These are phyloP conservation scores for Aspergillus sp. DNA, from an alignment of 2,329 filamentous ascomycete species.

Conservation along the genomic window DNA sequence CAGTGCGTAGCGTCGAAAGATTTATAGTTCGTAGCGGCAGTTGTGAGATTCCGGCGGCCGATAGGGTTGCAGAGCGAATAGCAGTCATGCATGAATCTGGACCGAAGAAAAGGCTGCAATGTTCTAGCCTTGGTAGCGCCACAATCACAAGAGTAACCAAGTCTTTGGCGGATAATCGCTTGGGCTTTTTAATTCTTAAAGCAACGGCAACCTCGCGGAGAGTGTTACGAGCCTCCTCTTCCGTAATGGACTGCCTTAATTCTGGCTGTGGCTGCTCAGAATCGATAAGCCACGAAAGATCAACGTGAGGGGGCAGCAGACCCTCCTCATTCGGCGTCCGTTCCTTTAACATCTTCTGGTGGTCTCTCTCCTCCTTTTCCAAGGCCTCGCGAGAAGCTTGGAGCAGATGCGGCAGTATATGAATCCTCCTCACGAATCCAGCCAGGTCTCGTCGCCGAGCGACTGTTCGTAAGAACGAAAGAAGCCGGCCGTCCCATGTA, in stretches of 20 bases:
- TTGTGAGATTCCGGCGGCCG: not conserved
- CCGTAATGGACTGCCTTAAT: too few relatives aligned
- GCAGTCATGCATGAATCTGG: not conserved
- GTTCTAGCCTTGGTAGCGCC: constrained; percentile 4
- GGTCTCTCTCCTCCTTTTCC: too few relatives aligned
- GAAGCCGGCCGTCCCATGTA: constrained; percentile 12
- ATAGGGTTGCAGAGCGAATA: not conserved
- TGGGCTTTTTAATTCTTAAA: too few relatives aligned
- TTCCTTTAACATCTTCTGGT: too few relatives aligned
- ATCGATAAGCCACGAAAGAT: too few relatives aligned
- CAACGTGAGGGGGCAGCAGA: too few relatives aligned
- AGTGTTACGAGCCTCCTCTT: too few relatives aligned
- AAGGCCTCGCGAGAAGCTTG: not conserved
- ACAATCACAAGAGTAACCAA: constrained; percentile 4
- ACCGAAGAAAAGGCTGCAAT: constrained; percentile 5
- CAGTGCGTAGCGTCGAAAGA: too few relatives aligned
- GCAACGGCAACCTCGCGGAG: too few relatives aligned
- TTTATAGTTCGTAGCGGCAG: too few relatives aligned
- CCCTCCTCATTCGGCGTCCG: too few relatives aligned
- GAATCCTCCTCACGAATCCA: constrained; percentile 4
- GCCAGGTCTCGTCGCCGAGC: constrained; percentile 10
- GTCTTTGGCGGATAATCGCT: constrained; percentile 2
- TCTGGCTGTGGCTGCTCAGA: too few relatives aligned
- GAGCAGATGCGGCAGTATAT: constrained; percentile 3
- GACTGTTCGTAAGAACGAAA: constrained; percentile 14